Base-by-base conservation (phyloP, 192 early-diverging fungal genomes). In the Blastocladiella britannica region DNA sequence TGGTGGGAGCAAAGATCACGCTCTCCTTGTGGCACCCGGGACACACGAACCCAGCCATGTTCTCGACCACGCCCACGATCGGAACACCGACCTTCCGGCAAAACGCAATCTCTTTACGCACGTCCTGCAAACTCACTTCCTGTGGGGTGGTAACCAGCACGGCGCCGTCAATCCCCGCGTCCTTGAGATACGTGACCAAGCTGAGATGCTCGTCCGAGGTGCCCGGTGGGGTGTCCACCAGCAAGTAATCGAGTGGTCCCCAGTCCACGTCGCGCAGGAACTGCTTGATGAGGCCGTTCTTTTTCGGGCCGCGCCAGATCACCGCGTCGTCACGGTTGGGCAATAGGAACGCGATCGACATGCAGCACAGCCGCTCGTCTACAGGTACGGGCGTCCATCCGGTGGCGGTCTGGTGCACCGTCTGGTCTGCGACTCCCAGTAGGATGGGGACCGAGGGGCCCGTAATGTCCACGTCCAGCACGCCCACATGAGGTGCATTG, bases 41-140 rank as follows among this genome's bases (percentile, higher is more conserved):
- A 58, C 95, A 98, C 5, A 96, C 83, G 69, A 93, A 98, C 4
- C 93, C 94, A 56, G 81, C 82, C 94, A 98, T 94, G 64, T 96
- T 96, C 65, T 98, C 94, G 4, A 98, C 82, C 6, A 98, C 72
- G 0, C 94, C 94, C 22, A 96, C 71, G 37, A 98, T 80, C 2
- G 82, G 82, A 54, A 98, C 69, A 31, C 81, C 81, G 55, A 91
- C 88, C 62, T 94, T 92, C 28, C 71, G 65, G 67, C 94, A 98
- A 64, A 99, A 99, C 67, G 83, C 89, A 60, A 96, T 81, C 70
- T 99, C 95, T 70, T 91, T 95, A 54, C 91, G 79, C n/a, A 99
- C 95, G 70, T 99, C 95, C 26, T 82, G 70, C 55, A 87, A 56
- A 0, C 83, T 79, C 0, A 88, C 81, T 53, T 87, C 88, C 65